phyloP scores from a whole-genome alignment of 495 filamentous ascomycete species.

The Amniculicola lignicola region DNA sequence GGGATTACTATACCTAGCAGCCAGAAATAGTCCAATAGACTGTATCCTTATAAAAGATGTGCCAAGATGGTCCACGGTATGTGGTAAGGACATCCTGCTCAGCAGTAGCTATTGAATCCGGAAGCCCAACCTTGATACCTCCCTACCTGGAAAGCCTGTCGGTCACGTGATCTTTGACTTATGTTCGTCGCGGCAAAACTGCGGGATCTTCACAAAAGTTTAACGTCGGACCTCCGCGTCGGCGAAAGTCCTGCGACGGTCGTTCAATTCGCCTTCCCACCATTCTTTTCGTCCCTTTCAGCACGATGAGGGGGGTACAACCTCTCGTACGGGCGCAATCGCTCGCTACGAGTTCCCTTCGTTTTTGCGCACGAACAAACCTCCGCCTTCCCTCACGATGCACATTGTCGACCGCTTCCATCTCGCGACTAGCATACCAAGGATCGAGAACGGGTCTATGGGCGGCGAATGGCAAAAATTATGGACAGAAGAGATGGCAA shows the following conservation, averaged over 20 bases:
- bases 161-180: too few relatives aligned
- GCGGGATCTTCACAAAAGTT: too few relatives aligned
- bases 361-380: background rate
- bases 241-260: too few relatives aligned
- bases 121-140: too few relatives aligned
- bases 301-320: background rate
- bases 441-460: background rate
- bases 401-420: background rate
- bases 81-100: too few relatives aligned
- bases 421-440: background rate
- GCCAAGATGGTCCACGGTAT: too few relatives aligned
- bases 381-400: background rate
- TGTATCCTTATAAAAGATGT: too few relatives aligned
- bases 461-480: background rate
- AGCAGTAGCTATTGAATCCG: too few relatives aligned
- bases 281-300: background rate
- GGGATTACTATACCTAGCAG: too few relatives aligned
- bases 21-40: too few relatives aligned
- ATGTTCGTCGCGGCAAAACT: too few relatives aligned
- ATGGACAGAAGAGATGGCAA: slow-evolving; percentile 33
- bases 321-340: background rate
- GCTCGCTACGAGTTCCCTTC: background rate
- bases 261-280: background rate
- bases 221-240: background rate
- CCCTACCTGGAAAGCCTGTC: too few relatives aligned